A percentile compares a stretch with the other conserved stretches of the same genome.
Conservation (phyloP, 176 grass and related monocot species). For the Eragrostis curvula region DNA sequence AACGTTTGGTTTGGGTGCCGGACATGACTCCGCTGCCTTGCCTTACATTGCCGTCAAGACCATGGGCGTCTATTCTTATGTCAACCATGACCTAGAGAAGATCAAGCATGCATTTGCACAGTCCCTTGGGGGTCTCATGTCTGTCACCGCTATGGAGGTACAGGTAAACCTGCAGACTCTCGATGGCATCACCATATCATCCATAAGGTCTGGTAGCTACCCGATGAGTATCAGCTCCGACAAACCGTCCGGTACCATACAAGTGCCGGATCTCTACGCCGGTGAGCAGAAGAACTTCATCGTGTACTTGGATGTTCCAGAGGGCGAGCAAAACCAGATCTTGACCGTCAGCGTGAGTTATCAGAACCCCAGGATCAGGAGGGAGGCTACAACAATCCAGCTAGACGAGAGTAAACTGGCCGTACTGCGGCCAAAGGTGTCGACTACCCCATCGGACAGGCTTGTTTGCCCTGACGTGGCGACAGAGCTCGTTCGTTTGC, state of each 20-base stretch:
- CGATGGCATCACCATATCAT: neutral
- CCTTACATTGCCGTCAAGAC: neutral
- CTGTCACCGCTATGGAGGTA: neutral
- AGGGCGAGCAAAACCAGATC: neutral
- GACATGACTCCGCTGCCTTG: neutral
- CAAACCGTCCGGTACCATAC: neutral
- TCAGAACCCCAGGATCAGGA: neutral
- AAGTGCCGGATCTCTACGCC: neutral
- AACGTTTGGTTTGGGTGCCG: neutral
- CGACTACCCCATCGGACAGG: neutral
- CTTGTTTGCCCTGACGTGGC: neutral
- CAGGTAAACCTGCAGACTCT: neutral
- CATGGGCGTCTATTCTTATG: neutral
- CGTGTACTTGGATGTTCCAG: neutral
- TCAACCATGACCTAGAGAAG: neutral
- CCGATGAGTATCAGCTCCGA: too few relatives aligned
- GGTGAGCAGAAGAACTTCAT: neutral
- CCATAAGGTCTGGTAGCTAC: neutral
- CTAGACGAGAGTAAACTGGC: neutral
- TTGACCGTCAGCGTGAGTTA: neutral
- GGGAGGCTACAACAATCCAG: neutral
- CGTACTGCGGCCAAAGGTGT: neutral
- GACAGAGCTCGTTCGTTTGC: neutral
- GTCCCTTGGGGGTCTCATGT: neutral
- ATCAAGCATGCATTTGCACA: neutral